These are phyloP conservation scores for Solanum boliviense DNA, from an alignment of 257 asterid species.

Conservation along the genomic window DNA sequence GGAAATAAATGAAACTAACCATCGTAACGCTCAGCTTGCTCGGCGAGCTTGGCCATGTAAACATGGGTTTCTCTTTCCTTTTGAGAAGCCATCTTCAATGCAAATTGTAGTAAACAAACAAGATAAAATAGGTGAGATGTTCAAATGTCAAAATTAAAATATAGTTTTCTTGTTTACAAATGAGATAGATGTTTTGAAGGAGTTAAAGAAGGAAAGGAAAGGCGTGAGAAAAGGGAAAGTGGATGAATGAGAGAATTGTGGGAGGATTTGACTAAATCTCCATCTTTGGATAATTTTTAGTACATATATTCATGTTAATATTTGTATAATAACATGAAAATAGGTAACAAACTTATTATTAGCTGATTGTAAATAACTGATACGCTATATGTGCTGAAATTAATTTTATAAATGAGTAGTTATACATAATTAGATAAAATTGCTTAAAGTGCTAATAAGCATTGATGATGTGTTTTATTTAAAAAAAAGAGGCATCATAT, in stretches of 20 bases:
- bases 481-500: neutral
- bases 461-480: neutral
- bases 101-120: neutral
- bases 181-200: neutral
- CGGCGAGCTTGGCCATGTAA: conserved; percentile 78
- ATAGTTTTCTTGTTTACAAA: neutral
- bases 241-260: conserved; percentile 1
- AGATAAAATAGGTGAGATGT: neutral
- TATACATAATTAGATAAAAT: neutral
- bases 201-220: conserved; percentile 11
- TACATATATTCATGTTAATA: neutral
- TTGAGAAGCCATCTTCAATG: conserved; percentile 45
- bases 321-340: neutral
- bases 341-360: neutral
- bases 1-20: conserved; percentile 18
- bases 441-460: too few species aligned
- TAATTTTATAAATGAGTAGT: neutral
- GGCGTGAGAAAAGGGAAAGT: conserved; percentile 14
- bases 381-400: neutral
- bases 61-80: conserved; percentile 72
- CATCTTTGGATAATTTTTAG: conserved; percentile 7
- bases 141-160: neutral
- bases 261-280: conserved; percentile 13
- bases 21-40: conserved; percentile 88
- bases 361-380: neutral